These are phyloP conservation scores for Tolypocladium ovalisporum DNA, from an alignment of 2,329 filamentous ascomycete genomes.

Conservation along the genomic window DNA sequence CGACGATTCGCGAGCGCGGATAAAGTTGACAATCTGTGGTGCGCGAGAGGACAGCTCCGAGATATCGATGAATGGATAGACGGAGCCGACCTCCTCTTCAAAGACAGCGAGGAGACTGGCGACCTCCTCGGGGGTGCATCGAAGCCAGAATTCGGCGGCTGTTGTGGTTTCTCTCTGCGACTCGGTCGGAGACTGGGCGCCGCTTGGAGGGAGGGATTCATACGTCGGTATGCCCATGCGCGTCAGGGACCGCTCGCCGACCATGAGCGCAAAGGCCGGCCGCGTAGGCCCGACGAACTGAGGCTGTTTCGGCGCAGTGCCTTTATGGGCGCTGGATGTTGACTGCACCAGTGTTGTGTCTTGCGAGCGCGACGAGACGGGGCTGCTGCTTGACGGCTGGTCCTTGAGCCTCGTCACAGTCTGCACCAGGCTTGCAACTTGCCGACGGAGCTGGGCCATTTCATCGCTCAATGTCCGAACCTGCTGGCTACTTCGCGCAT, in stretches of 20 bases:
- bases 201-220: constrained; percentile 14
- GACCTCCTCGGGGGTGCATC: constrained; percentile 14
- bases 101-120: constrained; percentile 22
- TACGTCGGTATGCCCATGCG: constrained; percentile 21
- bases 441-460: constrained; percentile 16
- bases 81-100: constrained; percentile 26
- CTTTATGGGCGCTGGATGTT: constrained; percentile 7
- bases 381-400: constrained; percentile 4
- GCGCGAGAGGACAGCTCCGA: constrained; percentile 13
- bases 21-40: constrained; percentile 13
- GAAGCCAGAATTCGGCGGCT: constrained; percentile 12
- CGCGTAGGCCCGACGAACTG: constrained; percentile 26
- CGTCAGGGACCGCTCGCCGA: constrained; percentile 23
- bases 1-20: constrained; percentile 4
- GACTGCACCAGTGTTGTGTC: constrained; percentile 7
- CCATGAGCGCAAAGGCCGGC: constrained; percentile 21
- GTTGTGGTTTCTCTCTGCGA: constrained; percentile 1
- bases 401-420: constrained; percentile 16
- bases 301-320: constrained; percentile 16
- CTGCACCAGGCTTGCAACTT: constrained; percentile 16
- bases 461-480: constrained; percentile 15
- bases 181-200: constrained; percentile 10
- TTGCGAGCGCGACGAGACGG: constrained; percentile 4
- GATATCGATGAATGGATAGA: constrained; percentile 22
- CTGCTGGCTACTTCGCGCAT: constrained; percentile 1